Evolutionary conservation across 306 rosid species (phyloP).

Genomic region (Prinsepia uniflora): DNA sequence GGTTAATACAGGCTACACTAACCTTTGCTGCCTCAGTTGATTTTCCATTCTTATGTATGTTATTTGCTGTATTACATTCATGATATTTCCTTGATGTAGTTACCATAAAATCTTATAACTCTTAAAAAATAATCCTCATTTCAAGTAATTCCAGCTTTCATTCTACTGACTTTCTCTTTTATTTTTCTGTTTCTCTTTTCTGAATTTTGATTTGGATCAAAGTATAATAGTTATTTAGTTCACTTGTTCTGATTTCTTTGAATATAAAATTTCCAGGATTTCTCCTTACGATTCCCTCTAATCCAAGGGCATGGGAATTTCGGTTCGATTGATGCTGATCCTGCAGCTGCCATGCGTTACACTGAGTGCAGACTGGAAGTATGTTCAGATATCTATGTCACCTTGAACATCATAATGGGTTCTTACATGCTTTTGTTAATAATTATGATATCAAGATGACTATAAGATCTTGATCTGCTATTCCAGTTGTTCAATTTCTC

Average conservation of each 20-base stretch:
- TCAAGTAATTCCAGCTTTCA: neutral
- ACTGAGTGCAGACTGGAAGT: conserved; percentile 96
- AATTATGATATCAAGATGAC: neutral
- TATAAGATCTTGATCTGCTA: neutral
- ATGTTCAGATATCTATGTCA: conserved; percentile 26
- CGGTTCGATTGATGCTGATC: conserved; percentile 96
- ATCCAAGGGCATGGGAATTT: conserved; percentile 98
- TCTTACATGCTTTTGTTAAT: neutral
- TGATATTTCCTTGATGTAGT: neutral
- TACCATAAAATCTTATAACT: neutral
- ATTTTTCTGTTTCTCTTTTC: neutral
- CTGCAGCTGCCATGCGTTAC: conserved; percentile 99
- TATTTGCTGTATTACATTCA: neutral
- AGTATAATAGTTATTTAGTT: neutral
- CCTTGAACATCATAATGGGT: conserved; percentile 3
- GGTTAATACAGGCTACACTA: neutral
- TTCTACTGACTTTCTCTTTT: conserved; percentile 1
- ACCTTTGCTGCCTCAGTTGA: neutral
- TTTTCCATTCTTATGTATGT: neutral
- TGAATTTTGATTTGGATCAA: neutral
- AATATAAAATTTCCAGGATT: conserved; percentile 55
- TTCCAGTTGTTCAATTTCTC: neutral
- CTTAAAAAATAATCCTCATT: neutral
- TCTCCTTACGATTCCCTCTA: conserved; percentile 77
- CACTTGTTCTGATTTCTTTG: neutral